Evolutionary conservation across 306 rosid genomes (phyloP).

Genomic region (Acmispon strigosus): DNA sequence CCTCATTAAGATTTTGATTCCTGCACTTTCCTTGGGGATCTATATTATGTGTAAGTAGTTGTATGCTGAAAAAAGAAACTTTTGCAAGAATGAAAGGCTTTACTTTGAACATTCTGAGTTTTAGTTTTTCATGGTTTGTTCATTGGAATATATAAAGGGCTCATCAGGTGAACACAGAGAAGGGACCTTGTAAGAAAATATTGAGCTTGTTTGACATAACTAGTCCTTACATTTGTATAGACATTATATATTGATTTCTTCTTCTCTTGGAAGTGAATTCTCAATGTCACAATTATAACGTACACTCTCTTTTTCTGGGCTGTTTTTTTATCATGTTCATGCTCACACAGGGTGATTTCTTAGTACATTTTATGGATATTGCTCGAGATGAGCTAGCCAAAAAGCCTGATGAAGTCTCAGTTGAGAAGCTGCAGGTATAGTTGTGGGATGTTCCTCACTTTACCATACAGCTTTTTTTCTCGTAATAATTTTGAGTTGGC

Average conservation of each 20-base stretch:
- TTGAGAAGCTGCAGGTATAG: conserved; percentile 91
- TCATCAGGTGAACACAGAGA: not conserved
- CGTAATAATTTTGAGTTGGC: not conserved
- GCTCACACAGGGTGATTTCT: conserved; percentile 83
- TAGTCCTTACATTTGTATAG: not conserved
- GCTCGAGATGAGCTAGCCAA: conserved; percentile 83
- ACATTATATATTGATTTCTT: not conserved
- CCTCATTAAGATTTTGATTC: no score
- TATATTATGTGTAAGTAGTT: not conserved
- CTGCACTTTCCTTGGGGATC: no score
- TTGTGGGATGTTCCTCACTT: conserved; percentile 21
- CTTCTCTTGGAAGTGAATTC: conserved; percentile 8
- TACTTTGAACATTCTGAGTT: not conserved
- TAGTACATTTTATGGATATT: conserved; percentile 98
- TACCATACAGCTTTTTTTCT: not conserved
- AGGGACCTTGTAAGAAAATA: not conserved
- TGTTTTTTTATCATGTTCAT: not conserved
- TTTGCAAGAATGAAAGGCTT: not conserved
- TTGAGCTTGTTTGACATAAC: not conserved
- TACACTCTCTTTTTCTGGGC: conserved; percentile 3
- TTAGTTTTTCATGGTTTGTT: not conserved
- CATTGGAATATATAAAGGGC: not conserved
- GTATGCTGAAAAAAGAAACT: not conserved
- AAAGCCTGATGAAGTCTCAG: conserved; percentile 93
- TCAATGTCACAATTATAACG: not conserved